Evolutionary conservation across 352 stramenopile species (phyloP), one percentile per base, ranked within the genome.

Genomic region (Pythium aquatile): DNA sequence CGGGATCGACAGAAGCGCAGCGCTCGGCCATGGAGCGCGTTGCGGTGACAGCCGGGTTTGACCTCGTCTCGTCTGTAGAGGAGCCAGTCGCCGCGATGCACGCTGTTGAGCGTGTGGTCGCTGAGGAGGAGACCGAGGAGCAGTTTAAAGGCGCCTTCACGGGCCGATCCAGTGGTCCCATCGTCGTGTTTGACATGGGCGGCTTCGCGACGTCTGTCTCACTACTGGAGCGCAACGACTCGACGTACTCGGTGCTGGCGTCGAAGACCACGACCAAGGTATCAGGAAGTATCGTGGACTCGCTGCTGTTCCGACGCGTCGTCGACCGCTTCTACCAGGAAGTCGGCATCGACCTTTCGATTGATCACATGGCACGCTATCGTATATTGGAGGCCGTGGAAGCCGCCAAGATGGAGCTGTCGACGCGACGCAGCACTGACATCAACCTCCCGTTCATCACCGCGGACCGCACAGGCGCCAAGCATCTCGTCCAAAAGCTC

Each of bases 401-500:
- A 48, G 58, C 74, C n/a, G 83, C 83, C 10, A 93, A 93, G 68
- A 78, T 81, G 26, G 83, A 93, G 62, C 68, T 93, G 13, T 89
- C 79, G 17, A 80, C 67, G 42, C 74, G 75, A 1, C 57, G 57
- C 24, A 82, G 65, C 58, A 90, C 78, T 2, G 81, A 90, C 30
- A 75, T 91, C 42, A 89, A 93, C 61, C 70, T 93, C 0, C 83
- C 83, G 46, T 92, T 92, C 63, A 90, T 92, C 65, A 92, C 83
- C 0, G 83, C 83, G 2, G 77, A 93, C 58, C 67, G 69, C 24
- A 87, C 73, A 1, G 83, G 83, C 2, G 83, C 79, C 42, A 91
- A 90, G 57, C 83, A 93, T 55, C 70, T 91, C 28, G 76, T 90
- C 17, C 83, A 90, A 42, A 83, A 76, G 56, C 42, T 93, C 5